phyloP scores from a whole-genome alignment of 1,284 basidiomycete genomes.

The Heterobasidion occidentale region DNA sequence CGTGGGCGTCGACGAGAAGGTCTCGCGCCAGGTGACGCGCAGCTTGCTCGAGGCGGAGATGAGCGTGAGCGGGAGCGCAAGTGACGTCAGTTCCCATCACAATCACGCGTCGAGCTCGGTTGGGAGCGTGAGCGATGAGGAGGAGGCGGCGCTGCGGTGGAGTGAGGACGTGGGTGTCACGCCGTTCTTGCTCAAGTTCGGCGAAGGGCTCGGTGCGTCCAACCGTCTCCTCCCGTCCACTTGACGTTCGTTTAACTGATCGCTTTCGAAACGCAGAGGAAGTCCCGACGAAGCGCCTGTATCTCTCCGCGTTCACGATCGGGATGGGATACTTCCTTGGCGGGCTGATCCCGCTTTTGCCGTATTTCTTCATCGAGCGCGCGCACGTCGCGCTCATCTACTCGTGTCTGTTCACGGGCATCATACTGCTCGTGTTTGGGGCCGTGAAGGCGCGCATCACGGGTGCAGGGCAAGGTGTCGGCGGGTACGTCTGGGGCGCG shows the following conservation, averaged over 20 bases:
- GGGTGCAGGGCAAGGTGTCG: constrained; percentile 56
- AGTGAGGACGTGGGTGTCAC: constrained; percentile 76
- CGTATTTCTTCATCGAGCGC: constrained; percentile 72
- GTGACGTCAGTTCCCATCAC: constrained; percentile 21
- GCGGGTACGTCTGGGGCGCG: constrained; percentile 77
- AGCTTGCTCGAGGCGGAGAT: constrained; percentile 62
- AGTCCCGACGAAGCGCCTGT: constrained; percentile 33
- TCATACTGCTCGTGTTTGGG: constrained; percentile 86
- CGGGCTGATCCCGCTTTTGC: constrained; percentile 81
- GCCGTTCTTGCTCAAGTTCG: constrained; percentile 89
- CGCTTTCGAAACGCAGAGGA: constrained; percentile 51
- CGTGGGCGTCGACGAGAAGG: constrained; percentile 79
- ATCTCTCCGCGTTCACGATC: constrained; percentile 88
- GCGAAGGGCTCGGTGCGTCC: constrained; percentile 72
- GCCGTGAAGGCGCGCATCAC: constrained; percentile 86
- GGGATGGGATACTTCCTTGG: constrained; percentile 83
- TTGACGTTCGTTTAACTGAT: background rate
- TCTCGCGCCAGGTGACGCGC: constrained; percentile 75
- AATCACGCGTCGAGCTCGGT: constrained; percentile 16
- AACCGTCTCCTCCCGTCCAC: background rate
- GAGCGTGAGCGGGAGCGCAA: background rate
- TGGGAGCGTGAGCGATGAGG: constrained; percentile 33
- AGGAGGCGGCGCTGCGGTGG: constrained; percentile 47
- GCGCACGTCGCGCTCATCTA: constrained; percentile 67
- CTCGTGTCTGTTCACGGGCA: constrained; percentile 71